Evolutionary conservation across 768 basidiomycete genomes (phyloP).

Genomic region (Tulasnella sp.): DNA sequence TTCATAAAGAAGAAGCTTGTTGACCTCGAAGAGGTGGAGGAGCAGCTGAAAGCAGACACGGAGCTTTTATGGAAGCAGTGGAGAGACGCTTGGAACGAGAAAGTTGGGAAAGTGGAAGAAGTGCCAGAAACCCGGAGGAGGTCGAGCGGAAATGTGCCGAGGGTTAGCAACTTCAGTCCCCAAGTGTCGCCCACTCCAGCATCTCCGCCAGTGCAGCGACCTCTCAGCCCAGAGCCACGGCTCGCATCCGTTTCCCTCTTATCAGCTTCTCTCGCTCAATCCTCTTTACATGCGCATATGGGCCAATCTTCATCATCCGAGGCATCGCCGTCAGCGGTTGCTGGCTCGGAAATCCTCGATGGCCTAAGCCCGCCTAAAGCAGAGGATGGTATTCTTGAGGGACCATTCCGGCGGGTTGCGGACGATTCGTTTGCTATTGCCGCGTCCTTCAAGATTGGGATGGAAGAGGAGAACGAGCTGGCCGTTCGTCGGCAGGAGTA

Average conservation of each 20-base stretch:
- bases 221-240: neutral
- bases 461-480: neutral
- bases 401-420: neutral
- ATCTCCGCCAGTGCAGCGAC: neutral
- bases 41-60: neutral
- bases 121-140: neutral
- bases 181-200: neutral
- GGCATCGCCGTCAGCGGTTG: neutral
- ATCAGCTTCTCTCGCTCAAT: slow-evolving; percentile 22
- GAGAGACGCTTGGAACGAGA: slow-evolving; percentile 10
- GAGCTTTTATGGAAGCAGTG: slow-evolving; percentile 23
- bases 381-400: neutral
- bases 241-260: slow-evolving; percentile 14
- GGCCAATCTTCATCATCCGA: neutral
- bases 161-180: slow-evolving; percentile 4
- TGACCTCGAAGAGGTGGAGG: slow-evolving; percentile 1
- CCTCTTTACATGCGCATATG: slow-evolving; percentile 20
- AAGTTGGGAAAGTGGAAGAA: neutral
- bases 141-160: neutral
- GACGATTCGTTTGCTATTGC: slow-evolving; percentile 20
- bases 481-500: neutral
- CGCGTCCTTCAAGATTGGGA: slow-evolving; percentile 15
- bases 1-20: slow-evolving; percentile 16
- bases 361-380: neutral
- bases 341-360: neutral